Percentiles rank a stretch among this genome's conserved stretches.
phyloP scores from a whole-genome alignment of 2,329 filamentous ascomycete species.

The Colletotrichum shisoi region DNA sequence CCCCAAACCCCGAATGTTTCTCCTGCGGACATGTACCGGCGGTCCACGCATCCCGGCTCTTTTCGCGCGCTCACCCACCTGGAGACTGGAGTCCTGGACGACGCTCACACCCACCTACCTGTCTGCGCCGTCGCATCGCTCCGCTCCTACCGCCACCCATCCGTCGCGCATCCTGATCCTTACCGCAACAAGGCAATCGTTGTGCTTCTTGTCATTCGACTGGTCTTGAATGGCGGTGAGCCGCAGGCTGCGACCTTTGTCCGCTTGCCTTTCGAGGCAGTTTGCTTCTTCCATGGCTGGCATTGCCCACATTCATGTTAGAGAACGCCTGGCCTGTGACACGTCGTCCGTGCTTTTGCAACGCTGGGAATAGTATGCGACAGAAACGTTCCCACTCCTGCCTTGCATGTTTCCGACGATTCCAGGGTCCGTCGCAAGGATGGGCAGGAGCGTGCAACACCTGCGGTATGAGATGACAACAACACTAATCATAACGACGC shows the following conservation, averaged over 20 bases:
- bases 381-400: conserved; percentile 18
- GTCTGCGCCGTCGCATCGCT: conserved; percentile 11
- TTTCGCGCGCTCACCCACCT: conserved; percentile 28
- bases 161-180: conserved; percentile 8
- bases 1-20: conserved; percentile 31
- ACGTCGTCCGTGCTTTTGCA: conserved; percentile 19
- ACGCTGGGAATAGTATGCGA: conserved; percentile 36
- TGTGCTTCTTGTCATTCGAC: not conserved
- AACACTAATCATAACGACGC: not conserved
- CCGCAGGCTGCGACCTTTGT: conserved; percentile 3
- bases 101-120: not conserved
- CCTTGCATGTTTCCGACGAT: conserved; percentile 7
- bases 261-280: conserved; percentile 10
- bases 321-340: conserved; percentile 34
- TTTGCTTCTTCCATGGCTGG: not conserved
- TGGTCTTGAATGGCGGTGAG: conserved; percentile 32
- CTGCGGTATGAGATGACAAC: conserved; percentile 27
- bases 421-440: conserved; percentile 22
- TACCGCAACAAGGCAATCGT: conserved; percentile 14
- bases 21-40: conserved; percentile 34
- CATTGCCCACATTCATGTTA: not conserved
- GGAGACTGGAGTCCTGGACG: too few species aligned
- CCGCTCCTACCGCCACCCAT: conserved; percentile 29
- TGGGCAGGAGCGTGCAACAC: not conserved
- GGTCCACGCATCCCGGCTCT: conserved; percentile 27